Percentiles rank a stretch among this genome's conserved stretches.
These are phyloP conservation scores for Solanum verrucosum DNA, from an alignment of 257 asterid species.

Conservation along the genomic window DNA sequence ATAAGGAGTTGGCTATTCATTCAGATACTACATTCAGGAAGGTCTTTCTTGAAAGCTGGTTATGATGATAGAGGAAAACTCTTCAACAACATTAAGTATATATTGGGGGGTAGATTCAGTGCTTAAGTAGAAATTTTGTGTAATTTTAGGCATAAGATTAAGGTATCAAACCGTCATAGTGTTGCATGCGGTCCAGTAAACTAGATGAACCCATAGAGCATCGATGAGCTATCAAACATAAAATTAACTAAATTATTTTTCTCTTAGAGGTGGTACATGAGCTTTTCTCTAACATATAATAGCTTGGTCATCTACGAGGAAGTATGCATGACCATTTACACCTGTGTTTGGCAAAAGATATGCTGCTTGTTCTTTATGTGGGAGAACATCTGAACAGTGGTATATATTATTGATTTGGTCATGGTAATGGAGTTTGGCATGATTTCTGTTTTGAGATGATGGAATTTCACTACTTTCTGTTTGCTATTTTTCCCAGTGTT, in stretches of 20 bases:
- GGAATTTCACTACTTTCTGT: not conserved
- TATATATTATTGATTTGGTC: not conserved
- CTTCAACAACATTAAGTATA: not conserved
- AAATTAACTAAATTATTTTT: not conserved
- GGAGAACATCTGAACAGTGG: not conserved
- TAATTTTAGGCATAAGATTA: not conserved
- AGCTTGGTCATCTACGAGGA: not conserved
- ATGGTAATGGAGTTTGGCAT: not conserved
- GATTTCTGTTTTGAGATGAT: not conserved
- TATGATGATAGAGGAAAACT: not conserved
- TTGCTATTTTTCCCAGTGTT: not conserved
- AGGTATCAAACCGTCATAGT: not conserved
- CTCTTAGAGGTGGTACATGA: not conserved
- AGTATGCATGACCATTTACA: not conserved
- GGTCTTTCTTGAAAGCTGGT: not conserved
- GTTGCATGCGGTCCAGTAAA: not conserved
- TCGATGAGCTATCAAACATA: not conserved
- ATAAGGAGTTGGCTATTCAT: not conserved
- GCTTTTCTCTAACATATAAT: not conserved
- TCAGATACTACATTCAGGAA: not conserved
- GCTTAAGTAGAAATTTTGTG: not conserved
- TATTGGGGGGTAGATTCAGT: not conserved
- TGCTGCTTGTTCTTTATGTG: not conserved
- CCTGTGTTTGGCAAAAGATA: not conserved
- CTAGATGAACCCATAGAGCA: not conserved